Evolutionary conservation across 345 rosid genomes (phyloP).

Genomic region (Eucalyptus albens): DNA sequence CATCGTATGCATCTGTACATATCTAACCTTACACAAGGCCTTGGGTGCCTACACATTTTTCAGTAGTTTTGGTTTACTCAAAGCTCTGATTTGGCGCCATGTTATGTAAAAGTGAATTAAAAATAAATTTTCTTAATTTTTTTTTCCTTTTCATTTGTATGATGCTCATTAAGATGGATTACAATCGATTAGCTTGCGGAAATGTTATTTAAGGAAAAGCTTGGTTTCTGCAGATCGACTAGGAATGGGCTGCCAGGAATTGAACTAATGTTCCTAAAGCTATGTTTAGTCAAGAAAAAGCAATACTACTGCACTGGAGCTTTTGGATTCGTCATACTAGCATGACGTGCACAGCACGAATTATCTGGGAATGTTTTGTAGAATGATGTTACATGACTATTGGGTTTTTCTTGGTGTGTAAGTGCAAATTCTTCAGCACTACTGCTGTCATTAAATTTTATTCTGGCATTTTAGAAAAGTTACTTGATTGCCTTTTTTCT

Average conservation of each 20-base stretch:
- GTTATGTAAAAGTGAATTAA: neutral
- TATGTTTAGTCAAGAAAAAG: neutral
- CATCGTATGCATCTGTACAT: neutral
- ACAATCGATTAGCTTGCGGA: accelerated
- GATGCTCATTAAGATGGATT: no score
- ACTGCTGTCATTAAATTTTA: neutral
- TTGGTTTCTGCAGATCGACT: no score
- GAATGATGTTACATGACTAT: neutral
- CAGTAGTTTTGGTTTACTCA: neutral
- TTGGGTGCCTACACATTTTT: neutral
- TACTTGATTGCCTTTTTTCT: no score
- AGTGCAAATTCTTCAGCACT: neutral
- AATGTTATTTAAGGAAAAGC: no score
- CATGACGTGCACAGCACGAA: neutral
- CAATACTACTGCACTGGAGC: no score
- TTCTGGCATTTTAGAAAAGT: neutral
- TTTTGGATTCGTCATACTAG: no score
- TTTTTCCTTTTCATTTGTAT: no score
- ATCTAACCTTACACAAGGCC: neutral
- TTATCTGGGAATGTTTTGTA: neutral
- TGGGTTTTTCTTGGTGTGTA: neutral
- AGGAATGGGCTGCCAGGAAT: neutral
- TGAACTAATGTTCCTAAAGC: neutral
- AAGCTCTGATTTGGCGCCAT: neutral
- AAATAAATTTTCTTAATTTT: no score